Evolutionary conservation across 2,329 filamentous ascomycete genomes (phyloP).

Genomic region (Colletotrichum eleusines): DNA sequence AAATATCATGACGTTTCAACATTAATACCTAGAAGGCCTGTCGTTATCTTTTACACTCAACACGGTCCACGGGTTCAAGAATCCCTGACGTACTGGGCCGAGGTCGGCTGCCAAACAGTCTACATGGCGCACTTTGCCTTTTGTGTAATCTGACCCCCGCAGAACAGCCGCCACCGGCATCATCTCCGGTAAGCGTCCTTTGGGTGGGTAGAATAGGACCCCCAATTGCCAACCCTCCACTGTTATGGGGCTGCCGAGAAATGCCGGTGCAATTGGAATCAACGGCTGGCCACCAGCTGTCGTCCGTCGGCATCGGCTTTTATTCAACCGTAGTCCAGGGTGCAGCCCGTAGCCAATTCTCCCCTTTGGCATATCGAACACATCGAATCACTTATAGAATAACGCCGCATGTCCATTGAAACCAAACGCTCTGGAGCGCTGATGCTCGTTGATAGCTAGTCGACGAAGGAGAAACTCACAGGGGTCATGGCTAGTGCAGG

Average conservation of each 20-base stretch:
- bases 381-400: no score
- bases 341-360: fast-evolving
- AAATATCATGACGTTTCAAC: background rate
- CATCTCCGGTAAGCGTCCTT: background rate
- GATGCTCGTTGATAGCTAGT: background rate
- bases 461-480: background rate
- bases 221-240: background rate
- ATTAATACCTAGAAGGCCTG: background rate
- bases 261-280: background rate
- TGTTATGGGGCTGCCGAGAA: background rate
- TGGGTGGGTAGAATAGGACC: background rate
- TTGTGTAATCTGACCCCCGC: background rate
- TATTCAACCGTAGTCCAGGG: background rate
- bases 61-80: no score
- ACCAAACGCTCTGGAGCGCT: background rate
- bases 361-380: no score
- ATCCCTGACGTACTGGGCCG: no score
- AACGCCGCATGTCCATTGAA: background rate
- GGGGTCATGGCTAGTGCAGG: background rate
- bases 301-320: background rate
- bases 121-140: background rate
- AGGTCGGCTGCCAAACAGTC: background rate
- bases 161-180: background rate
- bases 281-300: background rate
- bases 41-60: no score